Evolutionary conservation across 441 rosid species (phyloP), one percentile per base, ranked within the genome.

Genomic region (Erodium moschatum): DNA sequence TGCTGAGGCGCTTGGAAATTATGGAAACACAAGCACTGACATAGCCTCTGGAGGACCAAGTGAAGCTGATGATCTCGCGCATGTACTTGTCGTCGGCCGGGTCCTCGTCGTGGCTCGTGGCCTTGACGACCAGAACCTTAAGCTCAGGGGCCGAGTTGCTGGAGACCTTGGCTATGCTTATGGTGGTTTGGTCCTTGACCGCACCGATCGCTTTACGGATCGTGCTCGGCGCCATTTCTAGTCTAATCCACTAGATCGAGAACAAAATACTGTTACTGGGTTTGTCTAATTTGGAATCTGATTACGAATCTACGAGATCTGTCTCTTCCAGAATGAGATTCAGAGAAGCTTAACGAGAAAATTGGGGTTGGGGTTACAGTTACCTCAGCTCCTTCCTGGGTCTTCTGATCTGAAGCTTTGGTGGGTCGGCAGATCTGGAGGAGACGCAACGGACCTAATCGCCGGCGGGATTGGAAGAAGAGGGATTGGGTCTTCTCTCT

Each of bases 121-220:
- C 98, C 64, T 91, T 93, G 27, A 93, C 97, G 42, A 93, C 81
- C 12, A 95, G 95, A 0, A 93, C 98, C 58, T 93, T 97, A 15
- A 93, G 92, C 81, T 93, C 98, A 70, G 98, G 97, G 29, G 97
- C 95, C 79, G 85, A 62, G 81, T 93, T 91, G 82, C 98, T 87
- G 0, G 92, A 93, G 1, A 93, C 97, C 60, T 91, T 93, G 0
- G 97, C 98, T 42, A 93, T 74, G 58, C 98, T 82, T 27, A 93
- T 93, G 79, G 93, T 93, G 0, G 97, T 93, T 72, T 91, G 97
- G 77, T 93, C 98, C 72, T 93, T 93, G 5, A 93, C 96, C 13
- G 93, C 91, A 44, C 98, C 98, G 71, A 93, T 84, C 78, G 98
- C 97, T 73, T 87, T 93, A 19, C 97, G 88, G 50, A 93, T 90